Conservation (phyloP, 2,329 filamentous ascomycete species). For the Botrytis hyacinthi region DNA sequence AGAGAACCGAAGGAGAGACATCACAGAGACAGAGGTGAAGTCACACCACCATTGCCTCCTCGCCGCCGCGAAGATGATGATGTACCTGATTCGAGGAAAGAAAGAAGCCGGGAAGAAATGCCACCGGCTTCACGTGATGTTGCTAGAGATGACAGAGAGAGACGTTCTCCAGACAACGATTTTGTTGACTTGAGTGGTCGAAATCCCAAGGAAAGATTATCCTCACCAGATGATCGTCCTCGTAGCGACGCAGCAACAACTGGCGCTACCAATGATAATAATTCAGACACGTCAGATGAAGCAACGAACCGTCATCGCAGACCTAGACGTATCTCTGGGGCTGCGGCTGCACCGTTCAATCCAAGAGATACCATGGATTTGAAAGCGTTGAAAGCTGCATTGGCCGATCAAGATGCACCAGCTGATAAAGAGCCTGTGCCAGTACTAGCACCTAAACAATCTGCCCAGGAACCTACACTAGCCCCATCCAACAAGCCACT, state of each 20-base stretch:
- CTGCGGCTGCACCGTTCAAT: constrained; percentile 34
- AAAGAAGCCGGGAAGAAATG: constrained; percentile 16
- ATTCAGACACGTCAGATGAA: constrained; percentile 34
- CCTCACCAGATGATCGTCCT: constrained; percentile 35
- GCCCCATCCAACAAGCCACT: constrained; percentile 23
- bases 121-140: background rate
- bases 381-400: constrained; percentile 36
- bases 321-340: constrained; percentile 28
- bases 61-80: constrained; percentile 18
- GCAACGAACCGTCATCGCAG: constrained; percentile 23
- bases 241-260: constrained; percentile 24
- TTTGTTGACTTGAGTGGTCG: constrained; percentile 38
- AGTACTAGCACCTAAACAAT: constrained; percentile 20
- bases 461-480: constrained; percentile 15
- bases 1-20: constrained; percentile 32
- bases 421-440: constrained; percentile 24
- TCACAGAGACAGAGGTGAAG: constrained; percentile 28
- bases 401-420: constrained; percentile 32
- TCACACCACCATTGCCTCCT: constrained; percentile 16
- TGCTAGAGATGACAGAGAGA: constrained; percentile 19
- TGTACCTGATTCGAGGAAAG: background rate
- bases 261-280: constrained; percentile 28
- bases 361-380: constrained; percentile 39
- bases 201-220: constrained; percentile 49
- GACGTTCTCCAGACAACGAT: constrained; percentile 24